A percentile compares a stretch with the other conserved stretches of the same genome.
phyloP scores from a whole-genome alignment of 192 early-diverging fungal genomes.

The Backusella australiensis region DNA sequence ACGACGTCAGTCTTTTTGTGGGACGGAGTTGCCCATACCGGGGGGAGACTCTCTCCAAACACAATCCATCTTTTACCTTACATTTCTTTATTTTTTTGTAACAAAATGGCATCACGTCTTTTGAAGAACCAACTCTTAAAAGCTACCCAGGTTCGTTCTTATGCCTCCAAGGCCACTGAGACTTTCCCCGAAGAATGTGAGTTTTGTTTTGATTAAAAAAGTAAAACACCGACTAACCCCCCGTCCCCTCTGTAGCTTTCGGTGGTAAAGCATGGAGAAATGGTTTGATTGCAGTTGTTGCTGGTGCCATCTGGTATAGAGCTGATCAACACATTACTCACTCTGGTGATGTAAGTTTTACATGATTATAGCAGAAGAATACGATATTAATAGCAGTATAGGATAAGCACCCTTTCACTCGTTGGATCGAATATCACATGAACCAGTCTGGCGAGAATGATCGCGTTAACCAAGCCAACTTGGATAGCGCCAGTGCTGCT shows the following conservation, averaged over 20 bases:
- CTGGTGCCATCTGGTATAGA: slow-evolving; percentile 26
- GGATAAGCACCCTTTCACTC: slow-evolving; percentile 36
- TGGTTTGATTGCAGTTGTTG: slow-evolving; percentile 19
- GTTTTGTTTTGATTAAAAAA: neutral
- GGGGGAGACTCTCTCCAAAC: neutral
- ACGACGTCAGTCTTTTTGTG: neutral
- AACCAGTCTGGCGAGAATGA: slow-evolving; percentile 20
- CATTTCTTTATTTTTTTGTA: slow-evolving; percentile 4
- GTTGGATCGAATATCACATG: slow-evolving; percentile 38
- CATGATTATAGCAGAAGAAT: neutral
- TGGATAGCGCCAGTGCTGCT: slow-evolving; percentile 11
- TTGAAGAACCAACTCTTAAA: slow-evolving; percentile 10
- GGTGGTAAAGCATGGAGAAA: slow-evolving; percentile 31
- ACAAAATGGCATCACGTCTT: slow-evolving; percentile 16
- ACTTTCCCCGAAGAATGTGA: slow-evolving; percentile 20
- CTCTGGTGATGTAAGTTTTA: slow-evolving; percentile 23
- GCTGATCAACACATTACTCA: slow-evolving; percentile 29
- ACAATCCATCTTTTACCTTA: neutral
- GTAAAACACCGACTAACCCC: neutral
- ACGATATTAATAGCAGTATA: neutral
- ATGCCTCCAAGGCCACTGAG: slow-evolving; percentile 13
- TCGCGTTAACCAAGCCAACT: slow-evolving; percentile 13
- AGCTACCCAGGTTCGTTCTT: slow-evolving; percentile 3
- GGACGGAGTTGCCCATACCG: neutral
- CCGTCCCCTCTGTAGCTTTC: slow-evolving; percentile 3